phyloP scores from a whole-genome alignment of 2,329 filamentous ascomycete species.

The Ustilaginoidea virens region DNA sequence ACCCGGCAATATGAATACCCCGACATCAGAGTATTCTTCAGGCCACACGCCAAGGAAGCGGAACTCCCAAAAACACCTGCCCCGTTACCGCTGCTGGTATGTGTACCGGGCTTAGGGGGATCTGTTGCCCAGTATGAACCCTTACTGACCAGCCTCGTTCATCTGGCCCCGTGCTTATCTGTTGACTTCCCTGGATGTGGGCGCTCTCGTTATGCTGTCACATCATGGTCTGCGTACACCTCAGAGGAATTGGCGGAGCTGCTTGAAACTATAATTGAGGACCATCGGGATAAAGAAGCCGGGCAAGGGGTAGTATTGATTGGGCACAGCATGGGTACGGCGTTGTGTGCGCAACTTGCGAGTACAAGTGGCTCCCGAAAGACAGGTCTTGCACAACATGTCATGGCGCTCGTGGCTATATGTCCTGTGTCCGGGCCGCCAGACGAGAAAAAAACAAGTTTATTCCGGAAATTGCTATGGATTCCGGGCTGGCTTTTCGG shows the following conservation, averaged over 20 bases:
- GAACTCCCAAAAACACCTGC: conserved; percentile 47
- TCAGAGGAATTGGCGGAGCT: conserved; percentile 62
- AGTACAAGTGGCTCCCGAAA: conserved; percentile 25
- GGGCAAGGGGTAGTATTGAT: conserved; percentile 65
- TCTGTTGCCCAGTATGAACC: conserved; percentile 78
- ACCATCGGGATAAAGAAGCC: conserved; percentile 48
- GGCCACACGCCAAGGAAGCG: conserved; percentile 65
- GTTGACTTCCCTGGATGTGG: conserved; percentile 89
- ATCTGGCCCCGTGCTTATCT: conserved; percentile 65
- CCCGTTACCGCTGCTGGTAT: conserved; percentile 72
- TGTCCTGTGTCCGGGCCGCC: conserved; percentile 60
- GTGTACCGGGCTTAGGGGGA: conserved; percentile 86
- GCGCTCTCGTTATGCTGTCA: conserved; percentile 57
- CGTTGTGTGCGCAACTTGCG: conserved; percentile 58
- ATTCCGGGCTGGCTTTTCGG: conserved; percentile 62
- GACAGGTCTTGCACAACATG: conserved; percentile 40
- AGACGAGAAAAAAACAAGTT: conserved; percentile 24
- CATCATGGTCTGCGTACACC: conserved; percentile 63
- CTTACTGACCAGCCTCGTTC: conserved; percentile 64
- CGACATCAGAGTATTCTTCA: conserved; percentile 68
- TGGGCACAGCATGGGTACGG: conserved; percentile 82
- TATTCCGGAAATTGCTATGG: conserved; percentile 43
- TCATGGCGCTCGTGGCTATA: conserved; percentile 66
- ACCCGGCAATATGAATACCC: conserved; percentile 58
- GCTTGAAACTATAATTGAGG: conserved; percentile 57